Evolutionary conservation across 2,329 filamentous ascomycete genomes (phyloP).

Genomic region (Diaporthe ilicicola): DNA sequence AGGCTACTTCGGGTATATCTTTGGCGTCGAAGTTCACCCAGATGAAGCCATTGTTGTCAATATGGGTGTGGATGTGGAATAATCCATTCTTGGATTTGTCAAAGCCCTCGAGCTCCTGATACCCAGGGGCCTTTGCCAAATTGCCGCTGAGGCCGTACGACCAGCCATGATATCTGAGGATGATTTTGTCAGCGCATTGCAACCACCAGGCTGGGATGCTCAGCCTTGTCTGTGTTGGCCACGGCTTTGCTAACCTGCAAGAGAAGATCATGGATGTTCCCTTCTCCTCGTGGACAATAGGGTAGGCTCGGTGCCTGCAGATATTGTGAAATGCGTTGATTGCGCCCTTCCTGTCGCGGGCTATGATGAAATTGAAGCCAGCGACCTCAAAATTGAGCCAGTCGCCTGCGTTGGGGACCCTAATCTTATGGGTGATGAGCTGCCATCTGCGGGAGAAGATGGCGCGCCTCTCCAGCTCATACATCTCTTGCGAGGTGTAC

Average conservation of each 20-base stretch:
- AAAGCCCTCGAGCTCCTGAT: conserved; percentile 63
- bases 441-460: conserved; percentile 67
- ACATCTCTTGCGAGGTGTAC: conserved; percentile 63
- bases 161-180: conserved; percentile 51
- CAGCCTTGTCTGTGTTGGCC: not conserved
- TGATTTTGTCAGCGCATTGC: not conserved
- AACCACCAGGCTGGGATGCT: not conserved
- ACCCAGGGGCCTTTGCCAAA: conserved; percentile 67
- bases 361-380: conserved; percentile 64
- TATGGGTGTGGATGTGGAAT: conserved; percentile 61
- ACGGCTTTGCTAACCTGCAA: conserved; percentile 54
- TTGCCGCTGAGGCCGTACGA: conserved; percentile 66
- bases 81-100: conserved; percentile 64
- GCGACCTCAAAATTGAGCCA: conserved; percentile 65
- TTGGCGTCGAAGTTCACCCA: conserved; percentile 65
- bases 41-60: conserved; percentile 63
- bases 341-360: conserved; percentile 56
- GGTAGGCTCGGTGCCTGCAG: conserved; percentile 68
- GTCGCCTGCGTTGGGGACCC: conserved; percentile 61
- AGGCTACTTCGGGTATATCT: conserved; percentile 55
- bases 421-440: conserved; percentile 60
- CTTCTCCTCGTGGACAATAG: conserved; percentile 59
- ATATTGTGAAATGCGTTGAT: conserved; percentile 71
- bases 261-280: conserved; percentile 62
- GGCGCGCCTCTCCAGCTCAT: conserved; percentile 63